phyloP scores from a whole-genome alignment of 177 flowering plant genomes.

The Vitis hybrid region DNA sequence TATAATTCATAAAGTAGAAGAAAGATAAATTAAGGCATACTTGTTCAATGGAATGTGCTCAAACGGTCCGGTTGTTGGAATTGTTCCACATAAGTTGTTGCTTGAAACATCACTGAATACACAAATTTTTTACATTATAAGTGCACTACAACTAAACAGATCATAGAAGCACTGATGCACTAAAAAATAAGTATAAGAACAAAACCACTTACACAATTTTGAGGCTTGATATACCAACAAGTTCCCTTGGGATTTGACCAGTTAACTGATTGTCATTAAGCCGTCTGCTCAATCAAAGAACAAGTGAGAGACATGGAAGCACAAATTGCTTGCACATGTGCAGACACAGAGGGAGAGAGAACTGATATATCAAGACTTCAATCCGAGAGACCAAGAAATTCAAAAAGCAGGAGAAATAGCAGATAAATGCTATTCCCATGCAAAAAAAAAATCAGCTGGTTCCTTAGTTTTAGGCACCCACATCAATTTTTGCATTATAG shows the following conservation, averaged over 20 bases:
- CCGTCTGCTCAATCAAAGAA: conserved; percentile 41
- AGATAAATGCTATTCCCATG: too few relatives aligned
- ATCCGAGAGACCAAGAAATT: too few relatives aligned
- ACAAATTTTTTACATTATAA: not conserved
- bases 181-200: not conserved
- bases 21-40: conserved; percentile 31
- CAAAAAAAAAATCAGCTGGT: too few relatives aligned
- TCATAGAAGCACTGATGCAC: too few relatives aligned
- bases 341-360: too few relatives aligned
- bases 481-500: too few relatives aligned
- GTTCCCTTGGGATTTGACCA: conserved; percentile 62
- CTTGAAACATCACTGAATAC: conserved; percentile 60
- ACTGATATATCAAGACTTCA: too few relatives aligned
- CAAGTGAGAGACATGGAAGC: conserved; percentile 2
- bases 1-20: not conserved
- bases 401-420: too few relatives aligned
- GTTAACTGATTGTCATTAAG: conserved; percentile 58
- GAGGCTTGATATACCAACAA: conserved; percentile 41
- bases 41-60: conserved; percentile 66
- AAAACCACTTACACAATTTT: conserved; percentile 67
- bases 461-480: too few relatives aligned
- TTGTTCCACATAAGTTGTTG: conserved; percentile 69
- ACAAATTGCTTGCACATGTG: not conserved
- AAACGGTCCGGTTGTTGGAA: conserved; percentile 68
- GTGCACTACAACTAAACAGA: not conserved